Conservation (phyloP, 2,329 filamentous ascomycete species). For the Pseudogymnoascus sp. region DNA sequence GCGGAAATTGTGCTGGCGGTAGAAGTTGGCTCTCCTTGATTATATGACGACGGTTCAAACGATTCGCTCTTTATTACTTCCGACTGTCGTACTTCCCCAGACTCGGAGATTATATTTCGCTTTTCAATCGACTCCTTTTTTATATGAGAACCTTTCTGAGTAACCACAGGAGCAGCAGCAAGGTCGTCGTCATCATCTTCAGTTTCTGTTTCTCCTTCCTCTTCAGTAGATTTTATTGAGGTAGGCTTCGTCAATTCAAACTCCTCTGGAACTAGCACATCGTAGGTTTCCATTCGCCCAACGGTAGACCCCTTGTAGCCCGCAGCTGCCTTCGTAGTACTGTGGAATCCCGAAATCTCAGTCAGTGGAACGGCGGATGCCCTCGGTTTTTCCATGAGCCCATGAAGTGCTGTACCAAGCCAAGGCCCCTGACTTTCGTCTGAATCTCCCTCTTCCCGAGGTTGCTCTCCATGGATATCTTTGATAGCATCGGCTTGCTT, state of each 20-base stretch:
- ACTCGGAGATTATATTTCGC: background rate
- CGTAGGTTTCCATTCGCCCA: slow-evolving; percentile 26
- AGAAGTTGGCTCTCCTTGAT: background rate
- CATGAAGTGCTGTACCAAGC: slow-evolving; percentile 34
- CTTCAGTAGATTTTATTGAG: slow-evolving; percentile 7
- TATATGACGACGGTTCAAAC: background rate
- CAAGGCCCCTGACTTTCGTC: slow-evolving; percentile 31
- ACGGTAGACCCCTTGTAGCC: background rate
- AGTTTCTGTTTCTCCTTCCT: slow-evolving; percentile 14
- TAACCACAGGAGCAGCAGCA: slow-evolving; percentile 16
- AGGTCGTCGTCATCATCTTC: slow-evolving; percentile 25
- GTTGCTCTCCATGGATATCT: slow-evolving; percentile 18
- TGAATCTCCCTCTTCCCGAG: slow-evolving; percentile 18
- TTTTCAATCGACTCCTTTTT: slow-evolving; percentile 3
- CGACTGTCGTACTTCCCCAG: slow-evolving; percentile 20
- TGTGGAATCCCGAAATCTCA: background rate
- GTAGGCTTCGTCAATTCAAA: background rate
- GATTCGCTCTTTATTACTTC: slow-evolving; percentile 18
- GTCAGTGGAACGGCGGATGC: background rate
- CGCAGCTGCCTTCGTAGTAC: slow-evolving; percentile 10
- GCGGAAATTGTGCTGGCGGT: background rate
- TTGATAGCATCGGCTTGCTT: slow-evolving; percentile 31
- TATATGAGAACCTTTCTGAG: background rate
- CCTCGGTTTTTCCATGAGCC: slow-evolving; percentile 37
- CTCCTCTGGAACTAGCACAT: background rate